Conservation (phyloP, 2,329 filamentous ascomycete species). For the Sporothrix schenckii region DNA sequence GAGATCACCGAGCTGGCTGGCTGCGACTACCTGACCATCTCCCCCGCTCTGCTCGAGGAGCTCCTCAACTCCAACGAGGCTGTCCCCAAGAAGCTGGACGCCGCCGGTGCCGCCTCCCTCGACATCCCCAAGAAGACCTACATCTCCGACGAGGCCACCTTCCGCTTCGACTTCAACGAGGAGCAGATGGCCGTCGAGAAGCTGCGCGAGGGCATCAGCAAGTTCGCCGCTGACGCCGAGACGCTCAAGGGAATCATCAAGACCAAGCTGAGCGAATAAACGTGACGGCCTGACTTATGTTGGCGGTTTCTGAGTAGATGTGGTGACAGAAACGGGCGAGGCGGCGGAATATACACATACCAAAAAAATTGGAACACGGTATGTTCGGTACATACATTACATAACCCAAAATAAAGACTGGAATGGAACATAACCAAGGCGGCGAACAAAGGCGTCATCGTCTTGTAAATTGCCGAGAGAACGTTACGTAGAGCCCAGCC, state of each 20-base stretch:
- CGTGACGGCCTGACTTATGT: background rate
- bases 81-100: slow-evolving; percentile 92
- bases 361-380: slow-evolving; percentile 5
- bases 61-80: slow-evolving; percentile 79
- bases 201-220: slow-evolving; percentile 98
- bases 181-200: slow-evolving; percentile 99
- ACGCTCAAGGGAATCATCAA: slow-evolving; percentile 91
- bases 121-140: slow-evolving; percentile 87
- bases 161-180: slow-evolving; percentile 99
- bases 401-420: slow-evolving; percentile 17
- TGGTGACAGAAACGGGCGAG: too few species aligned
- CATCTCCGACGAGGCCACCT: slow-evolving; percentile 82
- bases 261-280: slow-evolving; percentile 67
- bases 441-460: too few species aligned
- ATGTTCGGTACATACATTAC: background rate
- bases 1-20: slow-evolving; percentile 98
- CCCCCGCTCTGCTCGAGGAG: slow-evolving; percentile 91
- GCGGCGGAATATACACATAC: slow-evolving; percentile 4
- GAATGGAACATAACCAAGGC: slow-evolving; percentile 1
- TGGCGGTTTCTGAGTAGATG: background rate
- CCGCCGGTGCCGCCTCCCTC: slow-evolving; percentile 64
- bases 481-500: background rate
- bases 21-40: slow-evolving; percentile 98
- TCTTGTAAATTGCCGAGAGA: background rate
- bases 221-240: slow-evolving; percentile 94